These are phyloP conservation scores for Syzygium grande DNA, from an alignment of 345 rosid species.

Conservation along the genomic window DNA sequence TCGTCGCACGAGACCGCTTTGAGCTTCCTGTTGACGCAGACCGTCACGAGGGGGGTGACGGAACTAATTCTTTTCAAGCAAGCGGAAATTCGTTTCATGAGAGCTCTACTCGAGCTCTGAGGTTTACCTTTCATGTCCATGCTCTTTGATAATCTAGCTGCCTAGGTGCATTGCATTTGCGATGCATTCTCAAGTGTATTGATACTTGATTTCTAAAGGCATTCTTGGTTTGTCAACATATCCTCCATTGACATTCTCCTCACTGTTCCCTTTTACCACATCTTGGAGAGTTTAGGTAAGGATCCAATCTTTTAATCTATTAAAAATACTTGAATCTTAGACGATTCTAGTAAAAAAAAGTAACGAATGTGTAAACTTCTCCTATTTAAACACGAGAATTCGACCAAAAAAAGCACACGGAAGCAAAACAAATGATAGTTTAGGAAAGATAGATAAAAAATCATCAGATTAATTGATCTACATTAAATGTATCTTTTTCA, in stretches of 20 bases:
- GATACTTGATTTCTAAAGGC: neutral
- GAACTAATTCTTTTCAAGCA: neutral
- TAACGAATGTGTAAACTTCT: neutral
- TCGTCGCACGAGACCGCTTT: slow-evolving; percentile 53
- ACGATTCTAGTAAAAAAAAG: neutral
- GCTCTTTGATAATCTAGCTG: neutral
- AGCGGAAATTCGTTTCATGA: neutral
- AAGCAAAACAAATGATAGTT: neutral
- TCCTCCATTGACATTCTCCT: neutral
- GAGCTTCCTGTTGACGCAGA: neutral
- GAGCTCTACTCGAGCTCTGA: neutral
- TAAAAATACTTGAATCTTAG: neutral
- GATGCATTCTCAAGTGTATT: neutral
- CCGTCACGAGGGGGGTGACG: slow-evolving; percentile 68
- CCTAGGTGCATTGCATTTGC: neutral
- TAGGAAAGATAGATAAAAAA: neutral
- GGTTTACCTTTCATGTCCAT: neutral
- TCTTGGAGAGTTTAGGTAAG: neutral
- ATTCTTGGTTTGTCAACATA: neutral
- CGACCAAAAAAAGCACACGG: no score
- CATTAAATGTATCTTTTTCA: neutral
- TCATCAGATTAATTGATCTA: neutral
- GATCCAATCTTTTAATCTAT: neutral
- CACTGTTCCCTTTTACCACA: neutral
- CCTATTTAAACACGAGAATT: neutral